Evolutionary conservation across 1,284 basidiomycete genomes (phyloP).

Genomic region (Athelia sp.): DNA sequence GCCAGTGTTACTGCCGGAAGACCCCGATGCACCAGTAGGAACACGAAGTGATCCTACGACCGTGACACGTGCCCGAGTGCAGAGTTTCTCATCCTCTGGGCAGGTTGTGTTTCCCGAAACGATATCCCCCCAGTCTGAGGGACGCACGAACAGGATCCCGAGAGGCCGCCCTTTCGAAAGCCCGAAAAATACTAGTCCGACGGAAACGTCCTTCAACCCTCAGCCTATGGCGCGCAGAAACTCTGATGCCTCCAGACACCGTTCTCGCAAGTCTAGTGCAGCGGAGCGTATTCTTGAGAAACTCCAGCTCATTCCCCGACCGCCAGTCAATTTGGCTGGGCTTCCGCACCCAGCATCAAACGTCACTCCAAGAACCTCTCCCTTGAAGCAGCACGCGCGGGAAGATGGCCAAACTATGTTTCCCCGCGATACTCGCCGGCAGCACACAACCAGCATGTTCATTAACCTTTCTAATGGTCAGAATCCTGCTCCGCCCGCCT

Average conservation of each 20-base stretch:
- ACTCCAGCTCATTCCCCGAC: conserved; percentile 25
- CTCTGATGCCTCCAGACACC: conserved; percentile 23
- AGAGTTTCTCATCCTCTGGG: conserved; percentile 32
- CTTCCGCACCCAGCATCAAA: background rate
- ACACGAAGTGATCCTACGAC: conserved; percentile 5
- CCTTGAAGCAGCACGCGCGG: conserved; percentile 12
- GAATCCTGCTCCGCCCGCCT: background rate
- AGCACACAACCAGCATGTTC: background rate
- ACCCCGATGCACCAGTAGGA: conserved; percentile 20
- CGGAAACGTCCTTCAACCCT: conserved; percentile 13
- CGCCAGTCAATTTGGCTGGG: too few species aligned
- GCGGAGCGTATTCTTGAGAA: conserved; percentile 58
- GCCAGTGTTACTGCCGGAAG: conserved; percentile 64
- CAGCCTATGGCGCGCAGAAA: conserved; percentile 5
- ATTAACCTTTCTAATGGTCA: background rate
- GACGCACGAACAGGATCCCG: conserved; percentile 15
- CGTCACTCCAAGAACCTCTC: conserved; percentile 31
- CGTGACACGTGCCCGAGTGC: conserved; percentile 26
- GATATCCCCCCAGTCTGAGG: conserved; percentile 16
- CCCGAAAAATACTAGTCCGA: conserved; percentile 21
- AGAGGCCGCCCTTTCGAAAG: conserved; percentile 28
- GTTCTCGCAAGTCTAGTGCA: conserved; percentile 44
- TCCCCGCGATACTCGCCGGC: background rate
- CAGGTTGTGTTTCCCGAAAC: conserved; percentile 19
- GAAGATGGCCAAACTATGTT: background rate